Evolutionary conservation across 1,284 basidiomycete species (phyloP).

Genomic region (Naganishia sp.): DNA sequence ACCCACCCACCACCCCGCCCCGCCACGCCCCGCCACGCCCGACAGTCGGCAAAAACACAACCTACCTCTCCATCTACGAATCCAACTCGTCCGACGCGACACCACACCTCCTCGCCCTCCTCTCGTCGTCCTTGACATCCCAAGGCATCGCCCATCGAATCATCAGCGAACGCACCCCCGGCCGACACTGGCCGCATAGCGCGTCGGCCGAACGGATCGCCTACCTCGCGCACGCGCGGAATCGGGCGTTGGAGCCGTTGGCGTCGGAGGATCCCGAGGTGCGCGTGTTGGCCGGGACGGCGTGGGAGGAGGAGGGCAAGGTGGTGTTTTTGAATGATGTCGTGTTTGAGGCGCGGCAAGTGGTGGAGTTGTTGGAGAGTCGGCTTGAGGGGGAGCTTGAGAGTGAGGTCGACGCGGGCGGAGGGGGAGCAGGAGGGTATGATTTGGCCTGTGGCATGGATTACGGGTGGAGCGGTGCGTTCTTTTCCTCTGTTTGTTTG

Average conservation of each 20-base stretch:
- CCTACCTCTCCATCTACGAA: slow-evolving; percentile 63
- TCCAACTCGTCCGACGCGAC: slow-evolving; percentile 59
- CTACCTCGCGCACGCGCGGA: slow-evolving; percentile 58
- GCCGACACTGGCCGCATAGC: slow-evolving; percentile 48
- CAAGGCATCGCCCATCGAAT: slow-evolving; percentile 52
- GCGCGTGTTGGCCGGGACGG: slow-evolving; percentile 40
- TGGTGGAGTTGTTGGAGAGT: slow-evolving; percentile 59
- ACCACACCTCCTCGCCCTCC: slow-evolving; percentile 52
- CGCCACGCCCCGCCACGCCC: not conserved
- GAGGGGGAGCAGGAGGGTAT: slow-evolving; percentile 57
- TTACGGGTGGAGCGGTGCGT: slow-evolving; percentile 55
- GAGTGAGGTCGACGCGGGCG: slow-evolving; percentile 22
- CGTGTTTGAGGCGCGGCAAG: slow-evolving; percentile 57
- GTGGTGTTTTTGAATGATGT: slow-evolving; percentile 62
- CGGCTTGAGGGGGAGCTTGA: slow-evolving; percentile 34
- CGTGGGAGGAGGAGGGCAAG: slow-evolving; percentile 49
- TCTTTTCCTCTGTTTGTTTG: not conserved
- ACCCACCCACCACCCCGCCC: not conserved
- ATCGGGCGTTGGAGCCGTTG: slow-evolving; percentile 57
- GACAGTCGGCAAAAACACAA: slow-evolving; percentile 59
- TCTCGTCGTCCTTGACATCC: slow-evolving; percentile 49
- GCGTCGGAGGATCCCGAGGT: slow-evolving; percentile 41
- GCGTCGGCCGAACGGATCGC: slow-evolving; percentile 56
- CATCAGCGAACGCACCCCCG: slow-evolving; percentile 46
- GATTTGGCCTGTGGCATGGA: slow-evolving; percentile 64